A percentile compares a stretch with the other conserved stretches of the same genome.
Evolutionary conservation across 2,329 filamentous ascomycete species (phyloP).

Genomic region (Emergomyces pasteurianus): DNA sequence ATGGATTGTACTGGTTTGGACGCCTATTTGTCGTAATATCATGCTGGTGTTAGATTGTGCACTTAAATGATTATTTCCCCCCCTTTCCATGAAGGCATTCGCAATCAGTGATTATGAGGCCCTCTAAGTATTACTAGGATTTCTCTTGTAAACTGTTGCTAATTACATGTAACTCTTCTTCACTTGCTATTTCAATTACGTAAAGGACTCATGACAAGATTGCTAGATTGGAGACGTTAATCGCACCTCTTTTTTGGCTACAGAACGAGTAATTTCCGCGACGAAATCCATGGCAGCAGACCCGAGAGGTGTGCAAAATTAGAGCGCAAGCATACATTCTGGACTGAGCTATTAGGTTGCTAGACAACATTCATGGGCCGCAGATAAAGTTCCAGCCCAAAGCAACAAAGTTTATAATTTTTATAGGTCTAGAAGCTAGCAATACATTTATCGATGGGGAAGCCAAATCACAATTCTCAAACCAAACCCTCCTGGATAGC

Average conservation of each 20-base stretch:
- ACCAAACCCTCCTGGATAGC: conserved; percentile 28
- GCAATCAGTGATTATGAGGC: too few species aligned
- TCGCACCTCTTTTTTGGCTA: not conserved
- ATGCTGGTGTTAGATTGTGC: not conserved
- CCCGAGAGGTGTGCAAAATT: not conserved
- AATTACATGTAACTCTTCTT: too few species aligned
- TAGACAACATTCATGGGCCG: not conserved
- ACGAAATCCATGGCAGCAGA: not conserved
- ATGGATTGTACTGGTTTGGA: not conserved
- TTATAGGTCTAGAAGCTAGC: not conserved
- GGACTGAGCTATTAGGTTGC: not conserved
- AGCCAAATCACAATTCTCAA: not conserved
- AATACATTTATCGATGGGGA: not conserved
- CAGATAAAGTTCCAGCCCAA: not conserved
- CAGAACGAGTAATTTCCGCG: not conserved
- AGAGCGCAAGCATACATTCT: not conserved
- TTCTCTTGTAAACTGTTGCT: too few species aligned
- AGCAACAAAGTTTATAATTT: not conserved
- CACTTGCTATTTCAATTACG: too few species aligned
- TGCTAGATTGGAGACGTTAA: not conserved
- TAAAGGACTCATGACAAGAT: too few species aligned
- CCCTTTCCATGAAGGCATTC: too few species aligned
- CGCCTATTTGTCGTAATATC: not conserved
- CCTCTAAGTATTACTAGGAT: too few species aligned
- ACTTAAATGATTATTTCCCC: too few species aligned